Percentiles rank a stretch among this genome's conserved stretches.
These are phyloP conservation scores for Castanea mollissima DNA, from an alignment of 306 rosid genomes.

Conservation along the genomic window DNA sequence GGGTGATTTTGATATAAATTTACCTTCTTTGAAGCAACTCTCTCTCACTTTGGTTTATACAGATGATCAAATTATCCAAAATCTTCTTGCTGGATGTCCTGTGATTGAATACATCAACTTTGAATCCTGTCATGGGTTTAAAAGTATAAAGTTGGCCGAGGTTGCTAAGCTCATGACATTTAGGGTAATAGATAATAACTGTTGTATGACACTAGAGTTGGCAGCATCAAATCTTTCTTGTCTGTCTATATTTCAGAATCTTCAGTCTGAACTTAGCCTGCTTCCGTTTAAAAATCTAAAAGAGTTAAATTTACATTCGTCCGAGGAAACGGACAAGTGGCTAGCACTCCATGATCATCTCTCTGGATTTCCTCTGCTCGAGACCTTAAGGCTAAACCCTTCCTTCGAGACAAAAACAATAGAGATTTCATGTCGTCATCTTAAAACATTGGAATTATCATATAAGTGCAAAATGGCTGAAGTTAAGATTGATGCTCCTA, in stretches of 20 bases:
- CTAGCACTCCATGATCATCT: conserved; percentile 8
- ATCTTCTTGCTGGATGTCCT: no score
- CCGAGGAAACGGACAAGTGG: conserved; percentile 18
- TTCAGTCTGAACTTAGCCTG: background rate
- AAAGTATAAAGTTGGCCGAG: no score
- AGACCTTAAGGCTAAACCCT: conserved; percentile 11
- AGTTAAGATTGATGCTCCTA: conserved; percentile 26
- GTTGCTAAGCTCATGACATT: no score
- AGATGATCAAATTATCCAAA: no score
- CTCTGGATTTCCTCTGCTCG: conserved; percentile 24
- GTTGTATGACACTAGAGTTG: no score
- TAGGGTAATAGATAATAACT: no score
- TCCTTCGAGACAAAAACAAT: conserved; percentile 26
- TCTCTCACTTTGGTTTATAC: conserved; percentile 2
- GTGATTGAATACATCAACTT: no score
- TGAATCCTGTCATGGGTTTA: no score
- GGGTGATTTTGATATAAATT: background rate
- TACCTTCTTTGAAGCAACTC: background rate
- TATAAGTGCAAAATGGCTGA: conserved; percentile 12
- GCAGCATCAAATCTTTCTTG: background rate
- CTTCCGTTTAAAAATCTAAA: conserved; percentile 13
- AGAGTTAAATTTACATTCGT: background rate
- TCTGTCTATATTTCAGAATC: background rate
- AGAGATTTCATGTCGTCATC: conserved; percentile 23
- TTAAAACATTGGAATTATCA: conserved; percentile 11